These are phyloP conservation scores for Apiospora koreana DNA, from an alignment of 2,329 filamentous ascomycete genomes.

Conservation along the genomic window DNA sequence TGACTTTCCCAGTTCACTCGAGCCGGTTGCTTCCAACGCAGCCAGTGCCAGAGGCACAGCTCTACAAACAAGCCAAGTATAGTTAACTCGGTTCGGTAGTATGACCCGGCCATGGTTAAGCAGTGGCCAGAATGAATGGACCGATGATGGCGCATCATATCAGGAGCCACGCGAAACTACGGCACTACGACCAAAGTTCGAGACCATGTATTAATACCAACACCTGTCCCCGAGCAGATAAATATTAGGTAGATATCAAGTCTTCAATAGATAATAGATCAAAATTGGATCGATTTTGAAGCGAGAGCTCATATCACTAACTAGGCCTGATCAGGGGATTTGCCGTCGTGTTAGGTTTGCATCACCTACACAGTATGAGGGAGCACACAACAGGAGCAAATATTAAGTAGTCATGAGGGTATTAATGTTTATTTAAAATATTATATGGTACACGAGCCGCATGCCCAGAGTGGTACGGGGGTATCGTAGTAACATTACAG, in stretches of 20 bases:
- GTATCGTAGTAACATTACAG: conserved; percentile 4
- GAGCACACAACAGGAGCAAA: no score
- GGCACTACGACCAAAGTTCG: not conserved
- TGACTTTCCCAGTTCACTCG: not conserved
- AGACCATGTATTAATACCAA: not conserved
- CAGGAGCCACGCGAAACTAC: not conserved
- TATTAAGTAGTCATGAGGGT: no score
- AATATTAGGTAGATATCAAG: not conserved
- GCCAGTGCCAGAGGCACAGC: not conserved
- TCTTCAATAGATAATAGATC: no score
- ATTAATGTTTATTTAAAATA: not conserved
- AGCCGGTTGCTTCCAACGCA: not conserved
- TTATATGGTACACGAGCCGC: not conserved
- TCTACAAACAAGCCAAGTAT: not conserved
- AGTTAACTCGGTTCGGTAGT: not conserved
- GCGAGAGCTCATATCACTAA: not conserved
- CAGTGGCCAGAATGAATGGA: not conserved
- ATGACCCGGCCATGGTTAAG: not conserved
- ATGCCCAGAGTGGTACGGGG: not conserved
- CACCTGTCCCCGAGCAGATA: not conserved
- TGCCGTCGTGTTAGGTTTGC: no score
- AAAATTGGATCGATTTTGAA: not conserved
- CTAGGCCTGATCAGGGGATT: no score
- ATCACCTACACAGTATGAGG: no score
- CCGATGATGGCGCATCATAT: not conserved